Evolutionary conservation across 805 yeast genomes (phyloP).

Genomic region (Yamadazyma laniorum): DNA sequence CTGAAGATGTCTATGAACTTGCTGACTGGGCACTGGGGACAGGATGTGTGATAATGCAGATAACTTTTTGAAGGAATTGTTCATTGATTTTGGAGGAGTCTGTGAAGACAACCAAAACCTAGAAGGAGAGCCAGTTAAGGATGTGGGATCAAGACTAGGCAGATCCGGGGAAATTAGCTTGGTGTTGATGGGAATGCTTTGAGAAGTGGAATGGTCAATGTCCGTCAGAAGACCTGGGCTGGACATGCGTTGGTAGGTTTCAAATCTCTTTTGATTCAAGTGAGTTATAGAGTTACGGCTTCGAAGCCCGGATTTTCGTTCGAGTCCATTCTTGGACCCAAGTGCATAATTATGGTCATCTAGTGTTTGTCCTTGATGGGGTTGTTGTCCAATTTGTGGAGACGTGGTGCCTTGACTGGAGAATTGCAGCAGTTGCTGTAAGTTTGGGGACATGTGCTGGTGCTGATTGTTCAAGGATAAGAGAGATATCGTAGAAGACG

Average conservation of each 20-base stretch:
- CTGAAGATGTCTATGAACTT: slow-evolving; percentile 19
- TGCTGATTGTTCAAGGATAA: slow-evolving; percentile 29
- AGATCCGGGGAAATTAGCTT: slow-evolving; percentile 43
- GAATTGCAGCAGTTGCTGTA: not conserved
- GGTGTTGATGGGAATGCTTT: slow-evolving; percentile 29
- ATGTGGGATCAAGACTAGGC: slow-evolving; percentile 51
- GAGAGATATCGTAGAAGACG: slow-evolving; percentile 42
- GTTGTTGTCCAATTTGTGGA: slow-evolving; percentile 2
- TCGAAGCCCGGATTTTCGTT: slow-evolving; percentile 4
- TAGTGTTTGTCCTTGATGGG: not conserved
- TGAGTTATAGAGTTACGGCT: slow-evolving; percentile 25
- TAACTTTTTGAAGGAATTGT: slow-evolving; percentile 21
- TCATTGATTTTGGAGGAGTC: slow-evolving; percentile 47
- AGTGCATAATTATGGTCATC: slow-evolving; percentile 4
- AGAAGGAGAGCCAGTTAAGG: slow-evolving; percentile 55
- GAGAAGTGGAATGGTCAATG: slow-evolving; percentile 16
- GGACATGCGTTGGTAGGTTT: slow-evolving; percentile 34
- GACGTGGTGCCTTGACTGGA: not conserved
- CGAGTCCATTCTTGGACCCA: not conserved
- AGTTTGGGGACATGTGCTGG: slow-evolving; percentile 6
- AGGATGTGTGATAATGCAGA: slow-evolving; percentile 15
- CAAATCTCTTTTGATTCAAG: slow-evolving; percentile 28
- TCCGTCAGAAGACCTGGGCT: slow-evolving; percentile 24
- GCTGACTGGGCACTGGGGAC: slow-evolving; percentile 11
- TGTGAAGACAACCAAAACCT: slow-evolving; percentile 51